Conservation (phyloP, 1,139 yeast species). For the Nakaseomyces sp. region DNA sequence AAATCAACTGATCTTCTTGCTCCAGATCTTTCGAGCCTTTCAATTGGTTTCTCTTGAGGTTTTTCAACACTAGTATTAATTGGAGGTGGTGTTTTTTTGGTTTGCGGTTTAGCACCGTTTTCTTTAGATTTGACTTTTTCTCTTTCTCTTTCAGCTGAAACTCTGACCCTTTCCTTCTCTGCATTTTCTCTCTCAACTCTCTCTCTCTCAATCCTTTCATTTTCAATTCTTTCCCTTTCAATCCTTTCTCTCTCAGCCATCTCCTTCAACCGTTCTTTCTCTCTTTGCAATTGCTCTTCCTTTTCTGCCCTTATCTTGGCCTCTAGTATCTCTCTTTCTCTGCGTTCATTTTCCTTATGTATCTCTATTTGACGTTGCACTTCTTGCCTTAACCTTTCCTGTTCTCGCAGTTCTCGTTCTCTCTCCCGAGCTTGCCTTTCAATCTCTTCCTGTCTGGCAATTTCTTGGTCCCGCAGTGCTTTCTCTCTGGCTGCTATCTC, state of each 20-base stretch:
- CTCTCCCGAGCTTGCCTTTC: conserved; percentile 3
- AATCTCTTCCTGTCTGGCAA: conserved; percentile 7
- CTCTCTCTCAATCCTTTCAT: too few relatives aligned
- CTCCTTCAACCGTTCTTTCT: not conserved
- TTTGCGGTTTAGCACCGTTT: not conserved
- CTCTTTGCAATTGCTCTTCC: not conserved
- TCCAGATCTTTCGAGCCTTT: not conserved
- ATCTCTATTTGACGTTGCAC: conserved; percentile 2
- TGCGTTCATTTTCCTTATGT: conserved; percentile 3
- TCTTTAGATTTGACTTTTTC: not conserved
- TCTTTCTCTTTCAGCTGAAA: conserved; percentile 7
- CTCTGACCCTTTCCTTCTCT: conserved; percentile 3
- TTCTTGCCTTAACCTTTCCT: conserved; percentile 2
- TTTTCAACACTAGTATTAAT: not conserved
- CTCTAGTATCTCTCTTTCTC: conserved; percentile 5
- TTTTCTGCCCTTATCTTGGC: conserved; percentile 1
- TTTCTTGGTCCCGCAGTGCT: conserved; percentile 8
- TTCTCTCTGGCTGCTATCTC: conserved; percentile 8
- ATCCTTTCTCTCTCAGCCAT: not conserved
- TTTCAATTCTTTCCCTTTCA: conserved; percentile 7
- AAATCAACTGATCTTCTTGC: not conserved
- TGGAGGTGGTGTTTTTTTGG: not conserved
- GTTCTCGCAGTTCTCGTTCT: not conserved
- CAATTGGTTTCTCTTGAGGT: not conserved
- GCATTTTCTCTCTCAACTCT: too few relatives aligned